Evolutionary conservation across 1,139 yeast species (phyloP).

Genomic region (Hansenula sp.): DNA sequence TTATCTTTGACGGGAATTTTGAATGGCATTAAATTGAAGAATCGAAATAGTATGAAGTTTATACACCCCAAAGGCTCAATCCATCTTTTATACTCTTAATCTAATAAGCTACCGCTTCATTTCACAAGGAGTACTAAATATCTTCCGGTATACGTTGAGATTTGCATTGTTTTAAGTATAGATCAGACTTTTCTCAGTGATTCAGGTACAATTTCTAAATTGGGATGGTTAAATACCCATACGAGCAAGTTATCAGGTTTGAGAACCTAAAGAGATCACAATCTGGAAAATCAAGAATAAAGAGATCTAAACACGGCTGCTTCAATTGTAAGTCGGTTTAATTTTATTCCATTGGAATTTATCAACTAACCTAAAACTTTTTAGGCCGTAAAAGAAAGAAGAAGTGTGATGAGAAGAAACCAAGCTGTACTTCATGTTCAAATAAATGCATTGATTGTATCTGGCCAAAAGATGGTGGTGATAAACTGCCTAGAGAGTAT

Average conservation of each 20-base stretch:
- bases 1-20: no score
- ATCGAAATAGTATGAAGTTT: no score
- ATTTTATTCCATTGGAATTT: no score
- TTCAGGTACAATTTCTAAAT: no score
- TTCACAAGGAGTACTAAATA: no score
- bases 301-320: conserved; percentile 39
- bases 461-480: conserved; percentile 33
- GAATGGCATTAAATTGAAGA: no score
- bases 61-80: no score
- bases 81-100: no score
- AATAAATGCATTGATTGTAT: conserved; percentile 35
- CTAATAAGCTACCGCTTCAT: no score
- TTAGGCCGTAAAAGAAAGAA: conserved; percentile 38
- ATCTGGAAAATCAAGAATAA: conserved; percentile 3
- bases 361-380: neutral
- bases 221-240: neutral
- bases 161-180: no score
- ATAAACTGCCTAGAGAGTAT: conserved; percentile 28
- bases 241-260: conserved; percentile 7
- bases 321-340: conserved; percentile 32
- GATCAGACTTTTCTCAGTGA: no score
- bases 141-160: no score
- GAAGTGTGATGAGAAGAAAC: conserved; percentile 43
- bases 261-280: neutral
- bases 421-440: conserved; percentile 35